Evolutionary conservation across 495 filamentous ascomycete species (phyloP), one percentile per base, ranked within the genome.

Genomic region (Neurospora terricola): DNA sequence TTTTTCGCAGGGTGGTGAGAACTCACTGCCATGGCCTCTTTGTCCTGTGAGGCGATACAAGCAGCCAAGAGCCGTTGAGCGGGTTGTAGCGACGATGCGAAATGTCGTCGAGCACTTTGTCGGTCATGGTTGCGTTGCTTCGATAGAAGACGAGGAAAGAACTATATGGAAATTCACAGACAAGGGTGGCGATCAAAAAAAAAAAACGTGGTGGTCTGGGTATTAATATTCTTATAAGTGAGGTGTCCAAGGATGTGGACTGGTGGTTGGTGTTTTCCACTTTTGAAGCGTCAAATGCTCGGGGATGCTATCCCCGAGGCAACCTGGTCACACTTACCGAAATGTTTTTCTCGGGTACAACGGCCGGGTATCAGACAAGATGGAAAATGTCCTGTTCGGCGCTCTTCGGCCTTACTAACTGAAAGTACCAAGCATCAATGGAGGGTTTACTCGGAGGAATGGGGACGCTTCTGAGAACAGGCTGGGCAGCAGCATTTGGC

Each of bases 1-100:
- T 18, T 5, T 2, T 21, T 2, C 48, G 11, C 16, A 5, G 11
- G 1, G 14, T 9, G 16, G 34, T 7, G 14, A 23, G 30, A 4
- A 69, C 94, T 89, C 84, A 98, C 96, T 98, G 96, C 96, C 96
- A 99, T 76, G 96, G 96, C 72, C 96, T 88, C 87, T 98, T 97
- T 73, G 93, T 97, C 71, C 96, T 86, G 81, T 99, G 96, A 48
- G 96, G 96, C 10, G 96, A 98, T 18, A 98, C 96, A 16, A 99
- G 86, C 71, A 99, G 85, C 90, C 93, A 96, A 39, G 91, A 94
- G 37, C 93, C 94, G 48, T 91, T 90, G 68, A 99, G 84, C 38
- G 94, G 94, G 80, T 99, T 99, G 81, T 91, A 98, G 76, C 96
- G 90, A 75, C 96, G 86, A 80, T 99, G 96, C 38, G 96, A 98